phyloP scores from a whole-genome alignment of 176 grass and related monocot genomes.

The Oryza coarctata region DNA sequence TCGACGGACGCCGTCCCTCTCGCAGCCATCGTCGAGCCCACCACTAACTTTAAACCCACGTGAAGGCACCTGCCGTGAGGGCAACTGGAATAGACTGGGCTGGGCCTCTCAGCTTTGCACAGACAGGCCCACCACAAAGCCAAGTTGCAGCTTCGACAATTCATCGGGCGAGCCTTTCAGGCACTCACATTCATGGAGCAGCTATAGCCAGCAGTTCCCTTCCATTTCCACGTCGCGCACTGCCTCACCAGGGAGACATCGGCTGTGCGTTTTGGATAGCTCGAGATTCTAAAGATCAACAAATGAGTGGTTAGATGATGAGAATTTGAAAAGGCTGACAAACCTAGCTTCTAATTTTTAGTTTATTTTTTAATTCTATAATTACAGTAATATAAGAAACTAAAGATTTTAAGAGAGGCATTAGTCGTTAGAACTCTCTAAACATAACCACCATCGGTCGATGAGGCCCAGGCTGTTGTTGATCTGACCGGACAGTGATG shows the following conservation, averaged over 20 bases:
- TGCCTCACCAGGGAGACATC: not conserved
- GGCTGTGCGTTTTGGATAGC: too few relatives aligned
- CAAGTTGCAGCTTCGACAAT: not conserved
- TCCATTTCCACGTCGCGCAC: not conserved
- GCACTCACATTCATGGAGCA: not conserved
- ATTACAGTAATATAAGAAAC: too few relatives aligned
- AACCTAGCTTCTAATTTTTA: too few relatives aligned
- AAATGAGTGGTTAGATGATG: too few relatives aligned
- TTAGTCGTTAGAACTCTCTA: too few relatives aligned
- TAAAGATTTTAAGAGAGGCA: too few relatives aligned
- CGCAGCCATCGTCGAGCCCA: not conserved
- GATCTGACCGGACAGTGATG: too few relatives aligned
- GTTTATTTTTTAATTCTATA: too few relatives aligned
- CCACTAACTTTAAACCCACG: slow-evolving; percentile 9
- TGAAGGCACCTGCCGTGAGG: not conserved
- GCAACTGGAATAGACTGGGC: not conserved
- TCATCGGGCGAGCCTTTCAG: not conserved
- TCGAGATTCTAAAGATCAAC: too few relatives aligned
- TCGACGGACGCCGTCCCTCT: not conserved
- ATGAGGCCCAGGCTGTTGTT: too few relatives aligned
- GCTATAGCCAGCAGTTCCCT: not conserved
- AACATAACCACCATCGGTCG: too few relatives aligned
- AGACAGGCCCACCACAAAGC: not conserved
- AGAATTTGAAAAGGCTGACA: too few relatives aligned
- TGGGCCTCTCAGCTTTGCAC: slow-evolving; percentile 5